Base-by-base conservation (phyloP, 192 early-diverging fungal species). In the Dissophora ornata region DNA sequence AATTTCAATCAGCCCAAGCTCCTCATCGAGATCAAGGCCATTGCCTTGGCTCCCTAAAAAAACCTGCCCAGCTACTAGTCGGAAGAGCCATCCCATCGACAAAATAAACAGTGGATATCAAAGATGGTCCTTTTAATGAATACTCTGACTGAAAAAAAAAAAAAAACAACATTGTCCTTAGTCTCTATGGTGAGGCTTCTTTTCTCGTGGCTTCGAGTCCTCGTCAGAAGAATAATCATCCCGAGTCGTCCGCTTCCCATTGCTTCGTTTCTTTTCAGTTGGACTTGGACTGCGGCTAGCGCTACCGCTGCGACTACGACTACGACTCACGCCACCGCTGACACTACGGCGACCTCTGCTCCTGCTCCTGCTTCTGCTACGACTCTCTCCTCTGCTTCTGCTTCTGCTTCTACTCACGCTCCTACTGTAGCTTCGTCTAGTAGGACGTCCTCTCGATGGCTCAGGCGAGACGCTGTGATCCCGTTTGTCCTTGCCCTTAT, bases 1-100 rank as follows among this genome's bases (percentile, higher is more conserved):
- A n/a, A n/a, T n/a, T n/a, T n/a, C n/a, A n/a, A n/a, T n/a, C 38
- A 88, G 71, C 88, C 88, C 0, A 81, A 86, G 16, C 67, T 90
- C 12, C 71, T 90, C 57, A 90, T 90, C 55, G 88, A 90, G 69
- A 90, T 90, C 73, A 90, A 90, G 67, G 82, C 87, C 53, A 70
- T 82, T 12, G 88, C 86, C 7, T 36, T 86, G 52, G 81, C 64
- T 12, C 83, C 86, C 24, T 67, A 40, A 42, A 44, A 7, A 36
- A 22, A 24, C 6, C 21, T 13, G 22, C n/a, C 4, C 4, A 41
- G 2, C 24, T 30, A 18, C 7, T 2, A 40, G n/a, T 9, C 53
- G 24, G 22, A 40, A 29, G 29, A 54, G 11, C 30, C 41, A 25
- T 45, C 15, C 13, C 42, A n/a, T n/a, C 38, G 7, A 40, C 38